Evolutionary conservation across 495 filamentous ascomycete genomes (phyloP).

Genomic region (Glarea lozoyensis): DNA sequence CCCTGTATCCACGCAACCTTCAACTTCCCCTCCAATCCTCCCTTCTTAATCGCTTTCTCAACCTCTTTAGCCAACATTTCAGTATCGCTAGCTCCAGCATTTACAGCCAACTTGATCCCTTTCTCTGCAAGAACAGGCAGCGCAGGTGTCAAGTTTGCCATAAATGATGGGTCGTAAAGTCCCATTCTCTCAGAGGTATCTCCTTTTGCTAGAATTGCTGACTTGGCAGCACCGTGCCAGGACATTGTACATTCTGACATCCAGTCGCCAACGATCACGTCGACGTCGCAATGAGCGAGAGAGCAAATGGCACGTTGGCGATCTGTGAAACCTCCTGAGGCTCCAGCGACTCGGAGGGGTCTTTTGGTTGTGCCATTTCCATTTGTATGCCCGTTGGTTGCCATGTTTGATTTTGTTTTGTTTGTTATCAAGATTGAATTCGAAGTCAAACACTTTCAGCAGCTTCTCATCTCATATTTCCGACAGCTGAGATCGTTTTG

Average conservation of each 20-base stretch:
- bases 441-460: no score
- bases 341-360: slow-evolving; percentile 1
- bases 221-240: slow-evolving; percentile 32
- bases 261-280: slow-evolving; percentile 52
- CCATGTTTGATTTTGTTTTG: background rate
- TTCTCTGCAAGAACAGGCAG: slow-evolving; percentile 39
- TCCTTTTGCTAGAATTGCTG: slow-evolving; percentile 23
- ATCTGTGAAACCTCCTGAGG: slow-evolving; percentile 6
- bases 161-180: slow-evolving; percentile 42
- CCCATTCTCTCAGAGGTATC: slow-evolving; percentile 29
- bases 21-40: slow-evolving; percentile 11
- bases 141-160: slow-evolving; percentile 44
- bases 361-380: slow-evolving; percentile 2
- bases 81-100: slow-evolving; percentile 47
- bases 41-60: slow-evolving; percentile 1
- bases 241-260: slow-evolving; percentile 53
- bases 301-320: slow-evolving; percentile 5
- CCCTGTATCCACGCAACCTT: slow-evolving; percentile 38
- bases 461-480: no score
- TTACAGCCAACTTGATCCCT: slow-evolving; percentile 46
- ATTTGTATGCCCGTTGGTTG: background rate
- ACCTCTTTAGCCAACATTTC: slow-evolving; percentile 35
- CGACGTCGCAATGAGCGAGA: slow-evolving; percentile 24
- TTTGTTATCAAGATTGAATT: background rate
- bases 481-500: no score